A percentile compares a stretch with the other conserved stretches of the same genome.
Conservation (phyloP, 2,329 filamentous ascomycete species). For the Cryphonectria nitschkei region DNA sequence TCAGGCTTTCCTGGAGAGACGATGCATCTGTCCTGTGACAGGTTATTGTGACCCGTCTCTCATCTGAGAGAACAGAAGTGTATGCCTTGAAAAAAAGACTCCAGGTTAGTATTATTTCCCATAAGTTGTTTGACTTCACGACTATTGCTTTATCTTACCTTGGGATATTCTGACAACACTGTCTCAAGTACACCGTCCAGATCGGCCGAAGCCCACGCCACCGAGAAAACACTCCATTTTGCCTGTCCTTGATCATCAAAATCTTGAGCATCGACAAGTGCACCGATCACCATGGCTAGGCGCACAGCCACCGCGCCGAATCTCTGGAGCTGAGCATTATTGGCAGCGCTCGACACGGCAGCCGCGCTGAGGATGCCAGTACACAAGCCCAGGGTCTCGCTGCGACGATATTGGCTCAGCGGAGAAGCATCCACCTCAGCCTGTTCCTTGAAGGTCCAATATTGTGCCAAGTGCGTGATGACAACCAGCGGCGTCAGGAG, state of each 20-base stretch:
- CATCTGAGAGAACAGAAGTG: slow-evolving; percentile 8
- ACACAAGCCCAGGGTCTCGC: slow-evolving; percentile 42
- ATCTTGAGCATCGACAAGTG: slow-evolving; percentile 12
- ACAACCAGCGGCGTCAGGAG: slow-evolving; percentile 11
- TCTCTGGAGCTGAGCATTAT: slow-evolving; percentile 35
- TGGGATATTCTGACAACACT: not conserved
- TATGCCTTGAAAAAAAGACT: slow-evolving; percentile 1
- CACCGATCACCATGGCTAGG: slow-evolving; percentile 43
- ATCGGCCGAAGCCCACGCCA: not conserved
- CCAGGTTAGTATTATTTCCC: not conserved
- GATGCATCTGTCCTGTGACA: not conserved
- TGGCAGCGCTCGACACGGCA: slow-evolving; percentile 40
- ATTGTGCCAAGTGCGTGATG: not conserved
- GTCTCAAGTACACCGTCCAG: not conserved
- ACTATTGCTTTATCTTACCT: not conserved
- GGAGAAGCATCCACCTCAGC: not conserved
- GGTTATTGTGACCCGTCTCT: slow-evolving; percentile 11
- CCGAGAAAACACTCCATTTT: slow-evolving; percentile 12
- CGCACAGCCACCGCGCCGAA: slow-evolving; percentile 44
- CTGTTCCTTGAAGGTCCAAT: slow-evolving; percentile 3
- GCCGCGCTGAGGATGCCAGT: slow-evolving; percentile 44
- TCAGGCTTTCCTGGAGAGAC: not conserved
- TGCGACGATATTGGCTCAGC: not conserved
- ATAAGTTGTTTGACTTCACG: too few species aligned
- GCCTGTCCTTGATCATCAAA: slow-evolving; percentile 12